phyloP scores from a whole-genome alignment of 371 early-diverging fungal genomes.

The Actinomortierella ambigua region DNA sequence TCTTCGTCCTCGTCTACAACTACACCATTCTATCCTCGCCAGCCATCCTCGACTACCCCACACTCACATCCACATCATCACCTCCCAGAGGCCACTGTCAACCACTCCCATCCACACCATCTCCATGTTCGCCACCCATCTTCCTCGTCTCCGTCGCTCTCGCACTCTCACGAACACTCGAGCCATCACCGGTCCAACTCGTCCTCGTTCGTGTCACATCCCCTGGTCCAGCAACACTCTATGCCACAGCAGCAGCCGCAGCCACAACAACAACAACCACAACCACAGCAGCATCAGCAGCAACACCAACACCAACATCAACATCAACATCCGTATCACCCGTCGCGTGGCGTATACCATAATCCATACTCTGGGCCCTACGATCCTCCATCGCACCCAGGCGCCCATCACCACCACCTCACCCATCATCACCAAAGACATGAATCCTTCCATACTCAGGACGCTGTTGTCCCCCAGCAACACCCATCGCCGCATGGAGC shows the following conservation, averaged over 20 bases:
- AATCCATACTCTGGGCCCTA: no score
- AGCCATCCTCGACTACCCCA: not conserved
- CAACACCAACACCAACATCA: no score
- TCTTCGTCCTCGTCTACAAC: constrained; percentile 4
- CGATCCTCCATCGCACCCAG: no score
- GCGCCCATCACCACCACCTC: not conserved
- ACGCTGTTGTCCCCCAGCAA: constrained; percentile 10
- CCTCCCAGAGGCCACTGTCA: not conserved
- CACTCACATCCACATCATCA: not conserved
- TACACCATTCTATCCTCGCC: constrained; percentile 1
- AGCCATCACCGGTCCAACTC: not conserved
- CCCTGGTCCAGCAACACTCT: not conserved
- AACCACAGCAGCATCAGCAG: no score
- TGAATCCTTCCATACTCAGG: not conserved
- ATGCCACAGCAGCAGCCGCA: no score
- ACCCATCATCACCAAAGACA: constrained; percentile 6
- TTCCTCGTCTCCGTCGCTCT: not conserved
- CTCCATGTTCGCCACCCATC: not conserved
- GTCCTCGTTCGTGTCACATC: not conserved
- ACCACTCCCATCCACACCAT: not conserved
- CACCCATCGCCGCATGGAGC: constrained; percentile 7
- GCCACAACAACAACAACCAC: no score
- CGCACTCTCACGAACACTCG: not conserved
- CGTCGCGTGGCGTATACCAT: no score
- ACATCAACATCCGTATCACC: no score